Evolutionary conservation across 1,284 basidiomycete species (phyloP), one percentile per base, ranked within the genome.

Genomic region (Exobasidium rhododendri): DNA sequence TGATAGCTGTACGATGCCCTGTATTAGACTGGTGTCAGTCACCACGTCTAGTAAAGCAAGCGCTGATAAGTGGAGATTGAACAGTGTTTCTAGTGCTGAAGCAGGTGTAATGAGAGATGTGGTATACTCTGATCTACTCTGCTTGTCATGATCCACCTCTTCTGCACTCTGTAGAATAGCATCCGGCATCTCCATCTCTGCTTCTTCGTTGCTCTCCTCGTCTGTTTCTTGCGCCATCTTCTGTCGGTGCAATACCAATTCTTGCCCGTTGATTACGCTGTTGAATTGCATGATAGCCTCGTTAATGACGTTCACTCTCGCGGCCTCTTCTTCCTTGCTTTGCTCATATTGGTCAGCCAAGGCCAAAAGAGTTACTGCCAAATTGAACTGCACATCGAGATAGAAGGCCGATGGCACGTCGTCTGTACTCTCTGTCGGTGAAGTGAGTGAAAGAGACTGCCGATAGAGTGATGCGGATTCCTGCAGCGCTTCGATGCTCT

Each of bases 21-120:
- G 10, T 17, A 40, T 17, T 40, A 40, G 35, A 5, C 28, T 28
- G 26, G 14, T 13, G 58, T 45, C 4, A 62, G 49, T 2, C 58
- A 30, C n/a, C n/a, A 58, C 59, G 40, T 68, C 64, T 20, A 71
- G 40, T n/a, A 69, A 45, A 3, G 67, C 64, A 5, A 61, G 57
- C 3, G 54, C 58, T 44, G 66, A 64, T 7, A 64, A 56, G 6
- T 66, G 47, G 47, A 68, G 31, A 3, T 65, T 68, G 3, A 58
- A 43, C 1, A 64, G 58, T 45, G 70, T 70, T 26, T 70, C 70
- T 49, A 72, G 52, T 17, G 67, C 44, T 35, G 70, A 62, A 26
- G 59, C 52, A 4, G 68, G 64, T 14, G 68, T 72, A 31, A 70
- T 66, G 1, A 72, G 61, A 20, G 68, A 70, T 2, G 70, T 66